Evolutionary conservation across 192 early-diverging fungal genomes (phyloP).

Genomic region (Kappamyces sp.): DNA sequence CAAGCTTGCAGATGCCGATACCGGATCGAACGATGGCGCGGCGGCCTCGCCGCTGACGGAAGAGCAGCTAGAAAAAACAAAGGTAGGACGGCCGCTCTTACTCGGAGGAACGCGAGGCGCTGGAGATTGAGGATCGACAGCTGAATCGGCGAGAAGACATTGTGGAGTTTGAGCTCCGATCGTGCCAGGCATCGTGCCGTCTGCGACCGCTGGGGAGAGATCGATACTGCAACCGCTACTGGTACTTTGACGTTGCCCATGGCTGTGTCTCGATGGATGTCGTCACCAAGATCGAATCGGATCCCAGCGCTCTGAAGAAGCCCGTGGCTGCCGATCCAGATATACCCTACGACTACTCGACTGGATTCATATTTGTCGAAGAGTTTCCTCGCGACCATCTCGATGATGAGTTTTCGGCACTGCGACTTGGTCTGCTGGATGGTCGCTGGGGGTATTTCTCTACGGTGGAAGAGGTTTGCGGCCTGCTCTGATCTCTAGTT

Average conservation of each 20-base stretch:
- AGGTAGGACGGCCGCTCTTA: conserved; percentile 15
- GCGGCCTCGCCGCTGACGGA: conserved; percentile 23
- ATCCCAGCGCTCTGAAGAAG: background rate
- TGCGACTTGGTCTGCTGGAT: conserved; percentile 28
- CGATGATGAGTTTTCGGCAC: conserved; percentile 9
- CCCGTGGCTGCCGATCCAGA: conserved; percentile 8
- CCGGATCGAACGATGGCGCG: too few species aligned
- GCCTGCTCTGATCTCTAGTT: conserved; percentile 30
- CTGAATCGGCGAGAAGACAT: conserved; percentile 53
- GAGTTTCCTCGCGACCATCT: conserved; percentile 29
- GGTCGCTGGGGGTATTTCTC: conserved; percentile 46
- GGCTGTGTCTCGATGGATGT: conserved; percentile 42
- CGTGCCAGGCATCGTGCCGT: conserved; percentile 56
- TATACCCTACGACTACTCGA: conserved; percentile 17
- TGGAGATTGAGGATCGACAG: conserved; percentile 49
- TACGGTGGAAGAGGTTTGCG: conserved; percentile 35
- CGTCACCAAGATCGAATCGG: conserved; percentile 27
- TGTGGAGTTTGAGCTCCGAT: conserved; percentile 64
- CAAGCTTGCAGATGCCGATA: too few species aligned
- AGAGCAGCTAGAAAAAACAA: conserved; percentile 34
- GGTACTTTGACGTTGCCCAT: conserved; percentile 79
- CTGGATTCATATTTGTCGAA: conserved; percentile 46
- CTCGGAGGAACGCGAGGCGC: conserved; percentile 33
- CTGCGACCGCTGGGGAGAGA: conserved; percentile 73
- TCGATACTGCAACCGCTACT: conserved; percentile 83